phyloP scores from a whole-genome alignment of 768 basidiomycete genomes.

The Tylopilus balloui region DNA sequence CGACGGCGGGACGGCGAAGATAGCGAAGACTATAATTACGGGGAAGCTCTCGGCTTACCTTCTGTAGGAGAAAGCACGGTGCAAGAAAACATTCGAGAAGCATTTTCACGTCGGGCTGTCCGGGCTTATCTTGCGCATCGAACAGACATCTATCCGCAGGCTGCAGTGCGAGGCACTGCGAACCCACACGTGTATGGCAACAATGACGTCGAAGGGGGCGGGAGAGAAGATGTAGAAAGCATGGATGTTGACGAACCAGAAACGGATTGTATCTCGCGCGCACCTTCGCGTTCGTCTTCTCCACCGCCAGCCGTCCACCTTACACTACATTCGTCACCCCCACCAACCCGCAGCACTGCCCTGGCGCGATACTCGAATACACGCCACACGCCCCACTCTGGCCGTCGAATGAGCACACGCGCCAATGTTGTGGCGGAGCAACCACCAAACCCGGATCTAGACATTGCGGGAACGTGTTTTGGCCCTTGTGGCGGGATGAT shows the following conservation, averaged over 20 bases:
- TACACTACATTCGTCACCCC: slow-evolving; percentile 24
- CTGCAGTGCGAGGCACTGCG: slow-evolving; percentile 12
- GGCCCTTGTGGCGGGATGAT: slow-evolving; percentile 64
- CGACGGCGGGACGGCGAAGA: slow-evolving; percentile 25
- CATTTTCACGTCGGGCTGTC: slow-evolving; percentile 48
- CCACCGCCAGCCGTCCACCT: slow-evolving; percentile 38
- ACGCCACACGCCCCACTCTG: slow-evolving; percentile 15
- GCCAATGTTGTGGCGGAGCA: slow-evolving; percentile 11
- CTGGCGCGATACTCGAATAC: slow-evolving; percentile 17
- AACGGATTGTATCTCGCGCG: slow-evolving; percentile 52
- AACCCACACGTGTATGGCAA: slow-evolving; percentile 14
- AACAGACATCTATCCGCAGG: slow-evolving; percentile 23
- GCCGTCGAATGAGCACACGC: slow-evolving; percentile 17
- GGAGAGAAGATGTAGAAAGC: slow-evolving; percentile 37
- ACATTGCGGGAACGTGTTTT: slow-evolving; percentile 70
- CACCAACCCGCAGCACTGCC: slow-evolving; percentile 18
- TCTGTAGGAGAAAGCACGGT: slow-evolving; percentile 50
- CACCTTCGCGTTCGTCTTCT: slow-evolving; percentile 45
- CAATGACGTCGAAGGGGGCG: slow-evolving; percentile 24
- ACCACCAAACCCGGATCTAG: slow-evolving; percentile 31
- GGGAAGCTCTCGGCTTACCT: slow-evolving; percentile 52
- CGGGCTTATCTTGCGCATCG: slow-evolving; percentile 32
- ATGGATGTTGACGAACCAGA: slow-evolving; percentile 50
- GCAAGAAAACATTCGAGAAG: slow-evolving; percentile 54
- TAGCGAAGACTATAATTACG: slow-evolving; percentile 33